Percentiles rank a stretch among this genome's conserved stretches.
Conservation (phyloP, 2,329 filamentous ascomycete genomes). For the Fusarium sp. region DNA sequence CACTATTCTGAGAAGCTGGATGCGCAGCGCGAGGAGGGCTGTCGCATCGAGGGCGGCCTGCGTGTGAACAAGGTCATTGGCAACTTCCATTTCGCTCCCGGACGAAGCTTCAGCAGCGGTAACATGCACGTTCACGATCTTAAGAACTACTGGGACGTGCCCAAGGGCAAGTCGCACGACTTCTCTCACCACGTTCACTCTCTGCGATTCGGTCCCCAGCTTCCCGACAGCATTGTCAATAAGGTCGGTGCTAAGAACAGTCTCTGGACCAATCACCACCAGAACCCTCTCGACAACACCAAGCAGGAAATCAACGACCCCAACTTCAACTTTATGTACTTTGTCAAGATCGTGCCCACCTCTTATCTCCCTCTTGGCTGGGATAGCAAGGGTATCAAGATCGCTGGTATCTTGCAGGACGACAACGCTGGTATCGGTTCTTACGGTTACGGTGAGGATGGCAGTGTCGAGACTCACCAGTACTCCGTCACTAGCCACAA, state of each 20-base stretch:
- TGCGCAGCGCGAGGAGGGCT: conserved; percentile 90
- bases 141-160: conserved; percentile 90
- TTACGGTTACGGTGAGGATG: conserved; percentile 69
- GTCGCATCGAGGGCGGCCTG: conserved; percentile 91
- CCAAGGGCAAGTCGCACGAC: conserved; percentile 79
- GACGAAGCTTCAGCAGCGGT: conserved; percentile 94
- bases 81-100: conserved; percentile 98
- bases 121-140: conserved; percentile 99
- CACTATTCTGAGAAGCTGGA: conserved; percentile 93
- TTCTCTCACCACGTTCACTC: conserved; percentile 92
- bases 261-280: conserved; percentile 89
- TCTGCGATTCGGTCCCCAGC: conserved; percentile 91
- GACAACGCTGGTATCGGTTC: conserved; percentile 78
- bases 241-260: conserved; percentile 68
- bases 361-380: conserved; percentile 94
- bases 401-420: conserved; percentile 57
- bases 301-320: conserved; percentile 84
- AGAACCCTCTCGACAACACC: conserved; percentile 90
- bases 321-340: conserved; percentile 98
- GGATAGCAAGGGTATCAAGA: conserved; percentile 70
- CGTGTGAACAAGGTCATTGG: conserved; percentile 98
- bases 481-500: conserved; percentile 98
- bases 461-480: conserved; percentile 96
- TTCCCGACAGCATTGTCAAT: conserved; percentile 79
- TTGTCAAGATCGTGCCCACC: conserved; percentile 97